Evolutionary conservation across 1,139 yeast species (phyloP).

Genomic region (Saccharomyces hybrid): DNA sequence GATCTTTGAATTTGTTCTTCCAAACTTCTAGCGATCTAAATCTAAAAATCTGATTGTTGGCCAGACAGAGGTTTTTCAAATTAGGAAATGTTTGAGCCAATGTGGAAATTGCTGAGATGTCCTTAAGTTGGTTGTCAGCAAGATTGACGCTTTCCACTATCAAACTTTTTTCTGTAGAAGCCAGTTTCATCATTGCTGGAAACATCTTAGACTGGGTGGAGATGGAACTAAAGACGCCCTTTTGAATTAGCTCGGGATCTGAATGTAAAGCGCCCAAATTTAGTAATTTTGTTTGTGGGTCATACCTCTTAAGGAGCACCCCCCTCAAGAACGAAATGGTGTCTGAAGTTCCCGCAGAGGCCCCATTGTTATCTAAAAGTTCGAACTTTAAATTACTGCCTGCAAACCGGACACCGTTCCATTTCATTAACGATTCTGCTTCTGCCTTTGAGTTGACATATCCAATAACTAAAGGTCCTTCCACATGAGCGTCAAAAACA

Average conservation of each 20-base stretch:
- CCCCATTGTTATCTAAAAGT: constrained; percentile 28
- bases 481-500: constrained; percentile 42
- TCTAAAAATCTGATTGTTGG: constrained; percentile 59
- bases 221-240: constrained; percentile 59
- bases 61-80: constrained; percentile 69
- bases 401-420: constrained; percentile 77
- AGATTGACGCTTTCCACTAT: constrained; percentile 70
- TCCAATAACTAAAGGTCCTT: constrained; percentile 45
- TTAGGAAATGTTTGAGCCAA: constrained; percentile 69
- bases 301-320: constrained; percentile 61
- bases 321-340: constrained; percentile 57
- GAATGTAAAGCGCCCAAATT: constrained; percentile 61
- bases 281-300: constrained; percentile 54
- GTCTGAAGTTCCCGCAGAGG: constrained; percentile 25
- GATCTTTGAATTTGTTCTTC: constrained; percentile 62
- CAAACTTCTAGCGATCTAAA: constrained; percentile 61
- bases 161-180: constrained; percentile 37
- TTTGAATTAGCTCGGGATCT: constrained; percentile 53
- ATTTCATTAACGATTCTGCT: constrained; percentile 50
- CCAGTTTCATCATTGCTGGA: constrained; percentile 84
- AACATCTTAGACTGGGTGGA: constrained; percentile 69
- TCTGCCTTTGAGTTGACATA: constrained; percentile 48
- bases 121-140: constrained; percentile 59
- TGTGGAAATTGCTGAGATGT: constrained; percentile 54
- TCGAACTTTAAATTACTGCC: constrained; percentile 57